These are phyloP conservation scores for Leccinum fibrillosum DNA, from an alignment of 768 basidiomycete species.

Conservation along the genomic window DNA sequence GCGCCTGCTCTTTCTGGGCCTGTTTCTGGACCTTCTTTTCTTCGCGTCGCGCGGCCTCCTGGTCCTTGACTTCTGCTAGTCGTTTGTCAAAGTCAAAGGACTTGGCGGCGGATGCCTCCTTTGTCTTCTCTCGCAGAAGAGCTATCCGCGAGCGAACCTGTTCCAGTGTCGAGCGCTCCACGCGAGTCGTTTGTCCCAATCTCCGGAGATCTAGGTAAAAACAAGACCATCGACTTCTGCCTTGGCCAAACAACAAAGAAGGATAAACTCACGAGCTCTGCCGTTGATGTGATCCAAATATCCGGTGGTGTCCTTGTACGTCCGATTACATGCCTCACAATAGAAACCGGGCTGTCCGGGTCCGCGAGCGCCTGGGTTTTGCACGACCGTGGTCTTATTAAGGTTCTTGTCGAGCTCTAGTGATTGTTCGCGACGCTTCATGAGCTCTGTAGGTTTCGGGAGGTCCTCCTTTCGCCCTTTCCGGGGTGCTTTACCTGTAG, in stretches of 20 bases:
- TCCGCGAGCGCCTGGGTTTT: slow-evolving; percentile 76
- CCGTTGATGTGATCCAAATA: slow-evolving; percentile 97
- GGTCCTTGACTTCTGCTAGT: slow-evolving; percentile 74
- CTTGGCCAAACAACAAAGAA: background rate
- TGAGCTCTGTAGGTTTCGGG: slow-evolving; percentile 90
- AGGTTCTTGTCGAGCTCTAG: slow-evolving; percentile 95
- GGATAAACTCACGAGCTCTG: slow-evolving; percentile 69
- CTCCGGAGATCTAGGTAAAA: slow-evolving; percentile 70
- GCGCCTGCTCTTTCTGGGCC: slow-evolving; percentile 70
- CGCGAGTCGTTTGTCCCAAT: slow-evolving; percentile 93
- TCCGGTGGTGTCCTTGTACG: slow-evolving; percentile 89
- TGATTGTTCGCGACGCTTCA: slow-evolving; percentile 82
- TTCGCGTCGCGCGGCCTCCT: slow-evolving; percentile 62
- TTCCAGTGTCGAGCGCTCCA: slow-evolving; percentile 85
- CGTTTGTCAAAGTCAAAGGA: slow-evolving; percentile 94
- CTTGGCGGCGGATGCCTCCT: slow-evolving; percentile 77
- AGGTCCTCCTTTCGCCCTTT: slow-evolving; percentile 66
- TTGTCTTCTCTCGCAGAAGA: slow-evolving; percentile 80
- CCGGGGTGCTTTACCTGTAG: slow-evolving; percentile 76
- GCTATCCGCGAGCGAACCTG: slow-evolving; percentile 94
- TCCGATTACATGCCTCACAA: slow-evolving; percentile 88
- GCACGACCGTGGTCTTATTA: slow-evolving; percentile 92
- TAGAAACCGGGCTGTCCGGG: slow-evolving; percentile 92
- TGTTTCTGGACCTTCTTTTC: slow-evolving; percentile 80
- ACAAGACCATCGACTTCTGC: background rate